These are phyloP conservation scores for Suillus placidus DNA, from an alignment of 768 basidiomycete genomes.

Conservation along the genomic window DNA sequence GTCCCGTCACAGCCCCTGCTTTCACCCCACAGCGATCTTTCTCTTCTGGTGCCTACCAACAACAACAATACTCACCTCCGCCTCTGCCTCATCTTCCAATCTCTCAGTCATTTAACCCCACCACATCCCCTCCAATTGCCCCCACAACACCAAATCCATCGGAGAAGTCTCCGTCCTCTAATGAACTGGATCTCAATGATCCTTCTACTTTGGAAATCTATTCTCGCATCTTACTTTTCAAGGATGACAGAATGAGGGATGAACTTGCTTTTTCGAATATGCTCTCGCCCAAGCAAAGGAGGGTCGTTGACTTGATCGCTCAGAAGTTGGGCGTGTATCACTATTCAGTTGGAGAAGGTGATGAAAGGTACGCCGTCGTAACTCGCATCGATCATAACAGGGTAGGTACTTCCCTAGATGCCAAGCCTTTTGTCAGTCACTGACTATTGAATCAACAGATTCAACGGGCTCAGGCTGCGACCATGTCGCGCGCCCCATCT, in stretches of 20 bases:
- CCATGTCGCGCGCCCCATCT: conserved; percentile 80
- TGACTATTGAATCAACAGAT: conserved; percentile 13
- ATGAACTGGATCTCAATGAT: conserved; percentile 94
- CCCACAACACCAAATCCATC: conserved; percentile 64
- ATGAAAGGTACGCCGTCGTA: conserved; percentile 92
- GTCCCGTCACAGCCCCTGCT: conserved; percentile 52
- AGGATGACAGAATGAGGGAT: conserved; percentile 96
- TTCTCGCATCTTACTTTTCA: conserved; percentile 94
- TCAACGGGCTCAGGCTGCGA: conserved; percentile 50
- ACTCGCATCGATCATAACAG: conserved; percentile 85
- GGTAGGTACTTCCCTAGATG: conserved; percentile 47
- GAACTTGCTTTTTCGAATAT: conserved; percentile 95
- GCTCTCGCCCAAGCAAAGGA: conserved; percentile 79
- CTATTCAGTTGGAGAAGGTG: conserved; percentile 90
- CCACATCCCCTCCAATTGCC: conserved; percentile 54
- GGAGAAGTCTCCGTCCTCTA: conserved; percentile 60
- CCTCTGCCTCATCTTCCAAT: conserved; percentile 41
- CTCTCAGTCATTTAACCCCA: conserved; percentile 44
- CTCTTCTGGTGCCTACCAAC: conserved; percentile 65
- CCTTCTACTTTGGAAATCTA: conserved; percentile 96
- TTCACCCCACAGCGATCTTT: conserved; percentile 76
- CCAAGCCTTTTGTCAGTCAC: conserved; percentile 13
- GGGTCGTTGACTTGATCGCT: conserved; percentile 94
- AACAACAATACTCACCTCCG: conserved; percentile 70
- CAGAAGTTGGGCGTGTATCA: conserved; percentile 96